Evolutionary conservation across 2,329 filamentous ascomycete genomes (phyloP), one percentile per base, ranked within the genome.

Genomic region (Karstenula rhodostoma): DNA sequence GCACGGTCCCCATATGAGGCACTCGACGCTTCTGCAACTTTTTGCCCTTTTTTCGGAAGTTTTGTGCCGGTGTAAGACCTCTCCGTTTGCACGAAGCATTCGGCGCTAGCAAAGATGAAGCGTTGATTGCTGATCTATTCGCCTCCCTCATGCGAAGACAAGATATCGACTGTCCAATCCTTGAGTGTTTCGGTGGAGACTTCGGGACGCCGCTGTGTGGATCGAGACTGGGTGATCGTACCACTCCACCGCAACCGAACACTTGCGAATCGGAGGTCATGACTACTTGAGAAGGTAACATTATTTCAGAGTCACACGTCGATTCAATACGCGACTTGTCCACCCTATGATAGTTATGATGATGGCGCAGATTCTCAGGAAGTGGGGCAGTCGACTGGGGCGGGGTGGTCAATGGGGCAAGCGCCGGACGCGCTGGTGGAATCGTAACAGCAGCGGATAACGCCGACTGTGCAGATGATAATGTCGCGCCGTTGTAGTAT

Each of bases 181-280:
- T 48, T 3, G 42, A 29, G 22, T 17, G 47, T 32, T 32, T 53
- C 13, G 29, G 43, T 35, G 62, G 51, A 2, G 59, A 47, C 13
- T 54, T 48, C 29, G 35, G 43, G 15, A 63, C 37, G 33, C 63
- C 65, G 19, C 64, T 67, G 13, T 64, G 65, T 37, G 65, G 66
- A 25, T 59, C 57, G 15, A 71, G 54, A 49, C 66, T 72, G 37
- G 61, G 55, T n/a, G 62, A 62, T 25, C 64, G 62, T 42, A 74
- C 58, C 13, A 75, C 42, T 7, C 72, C 72, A 17, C 69, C 73
- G 29, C 75, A 77, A 29, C 73, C 72, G 48, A 68, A 69, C 37
- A 74, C 61, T 33, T 53, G 37, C 9, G 63, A 59, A 12, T 46
- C 50, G 4, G 59, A 54, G 4, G 58, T 51, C 19, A 69, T 63